A percentile compares a stretch with the other conserved stretches of the same genome.
phyloP scores from a whole-genome alignment of 148 eudicot genomes.

The Selenicereus undatus region DNA sequence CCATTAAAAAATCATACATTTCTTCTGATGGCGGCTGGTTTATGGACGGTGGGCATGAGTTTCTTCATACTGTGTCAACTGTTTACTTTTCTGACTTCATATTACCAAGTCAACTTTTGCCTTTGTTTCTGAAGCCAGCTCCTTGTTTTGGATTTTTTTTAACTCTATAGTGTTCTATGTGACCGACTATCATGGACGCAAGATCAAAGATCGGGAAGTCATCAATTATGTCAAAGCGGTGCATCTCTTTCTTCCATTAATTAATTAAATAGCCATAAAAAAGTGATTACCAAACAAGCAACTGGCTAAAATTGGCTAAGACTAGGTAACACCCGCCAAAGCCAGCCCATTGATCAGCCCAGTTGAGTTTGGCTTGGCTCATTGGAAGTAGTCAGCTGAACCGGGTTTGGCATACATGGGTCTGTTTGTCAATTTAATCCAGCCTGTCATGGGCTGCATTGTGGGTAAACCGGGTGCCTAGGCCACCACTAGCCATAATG shows the following conservation, averaged over 20 bases:
- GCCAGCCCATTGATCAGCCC: too few relatives aligned
- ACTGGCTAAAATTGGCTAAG: not conserved
- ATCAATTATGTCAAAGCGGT: conserved; percentile 57
- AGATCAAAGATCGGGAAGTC: conserved; percentile 59
- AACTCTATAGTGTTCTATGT: conserved; percentile 65
- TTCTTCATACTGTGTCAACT: conserved; percentile 10
- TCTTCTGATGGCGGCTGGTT: conserved; percentile 98
- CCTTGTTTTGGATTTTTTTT: conserved; percentile 2
- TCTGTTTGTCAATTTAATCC: too few relatives aligned
- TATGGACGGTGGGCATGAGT: conserved; percentile 70
- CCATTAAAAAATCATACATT: conserved; percentile 76
- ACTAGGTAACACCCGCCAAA: not conserved
- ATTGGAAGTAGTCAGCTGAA: too few relatives aligned
- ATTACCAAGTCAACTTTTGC: conserved; percentile 17
- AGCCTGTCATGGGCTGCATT: too few relatives aligned
- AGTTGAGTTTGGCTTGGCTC: too few relatives aligned
- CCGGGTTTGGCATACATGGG: too few relatives aligned
- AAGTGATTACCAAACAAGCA: not conserved
- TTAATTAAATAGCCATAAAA: not conserved
- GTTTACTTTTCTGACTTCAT: conserved; percentile 6
- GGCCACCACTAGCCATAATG: not conserved
- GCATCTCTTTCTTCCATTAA: not conserved
- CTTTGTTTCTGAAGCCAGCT: conserved; percentile 19
- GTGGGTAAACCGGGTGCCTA: too few relatives aligned
- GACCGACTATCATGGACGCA: conserved; percentile 61